These are phyloP conservation scores for Incumbomyces lentus DNA, from an alignment of 2,329 filamentous ascomycete species.

Conservation along the genomic window DNA sequence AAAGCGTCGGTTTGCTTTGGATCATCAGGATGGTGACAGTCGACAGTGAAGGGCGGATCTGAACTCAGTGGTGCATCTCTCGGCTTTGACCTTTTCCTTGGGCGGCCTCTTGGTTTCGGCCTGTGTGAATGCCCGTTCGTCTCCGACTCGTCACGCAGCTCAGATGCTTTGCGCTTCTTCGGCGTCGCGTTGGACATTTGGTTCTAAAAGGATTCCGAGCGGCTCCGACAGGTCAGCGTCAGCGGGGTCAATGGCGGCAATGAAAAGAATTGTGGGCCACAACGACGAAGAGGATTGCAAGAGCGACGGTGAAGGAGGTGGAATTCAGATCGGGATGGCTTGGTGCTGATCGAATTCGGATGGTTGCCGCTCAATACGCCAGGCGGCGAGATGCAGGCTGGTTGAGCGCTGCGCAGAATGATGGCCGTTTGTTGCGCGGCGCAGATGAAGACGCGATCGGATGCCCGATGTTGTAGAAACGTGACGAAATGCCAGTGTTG, in stretches of 20 bases:
- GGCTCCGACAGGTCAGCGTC: neutral
- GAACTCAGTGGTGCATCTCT: neutral
- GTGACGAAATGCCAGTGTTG: too few relatives aligned
- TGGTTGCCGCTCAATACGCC: neutral
- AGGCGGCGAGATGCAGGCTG: neutral
- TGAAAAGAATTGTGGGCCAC: too few relatives aligned
- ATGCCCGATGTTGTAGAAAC: too few relatives aligned
- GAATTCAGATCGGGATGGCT: neutral
- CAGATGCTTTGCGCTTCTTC: conserved; percentile 7
- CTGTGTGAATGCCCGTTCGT: neutral
- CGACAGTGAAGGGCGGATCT: conserved; percentile 9
- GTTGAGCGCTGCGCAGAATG: neutral
- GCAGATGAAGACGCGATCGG: too few relatives aligned
- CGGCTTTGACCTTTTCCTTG: neutral
- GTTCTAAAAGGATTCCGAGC: neutral
- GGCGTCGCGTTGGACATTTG: neutral
- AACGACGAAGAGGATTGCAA: neutral
- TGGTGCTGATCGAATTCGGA: neutral
- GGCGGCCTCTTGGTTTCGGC: neutral
- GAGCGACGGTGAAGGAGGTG: neutral
- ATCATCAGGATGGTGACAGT: conserved; percentile 8
- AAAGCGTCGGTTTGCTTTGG: conserved; percentile 7
- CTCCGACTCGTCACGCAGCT: conserved; percentile 2
- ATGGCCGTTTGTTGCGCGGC: too few relatives aligned
- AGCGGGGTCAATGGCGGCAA: too few relatives aligned